Percentiles rank a stretch among this genome's conserved stretches.
Conservation (phyloP, 441 rosid species). For the Breynia disticha region DNA sequence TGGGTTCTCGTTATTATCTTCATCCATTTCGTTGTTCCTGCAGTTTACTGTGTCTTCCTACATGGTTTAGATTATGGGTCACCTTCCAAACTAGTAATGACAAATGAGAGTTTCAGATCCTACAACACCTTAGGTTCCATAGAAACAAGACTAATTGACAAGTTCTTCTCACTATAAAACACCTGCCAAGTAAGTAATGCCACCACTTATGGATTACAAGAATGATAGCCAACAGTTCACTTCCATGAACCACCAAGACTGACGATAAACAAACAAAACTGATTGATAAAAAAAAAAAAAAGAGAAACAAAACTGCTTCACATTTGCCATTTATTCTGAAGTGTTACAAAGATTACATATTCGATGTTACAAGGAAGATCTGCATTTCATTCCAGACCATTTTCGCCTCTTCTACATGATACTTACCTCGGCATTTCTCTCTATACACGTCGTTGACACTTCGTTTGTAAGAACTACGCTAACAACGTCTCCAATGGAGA, state of each 20-base stretch:
- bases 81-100: no score
- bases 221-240: background rate
- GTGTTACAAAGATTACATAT: conserved; percentile 19
- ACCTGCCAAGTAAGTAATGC: no score
- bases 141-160: no score
- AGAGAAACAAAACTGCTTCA: conserved; percentile 1
- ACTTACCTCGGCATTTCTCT: conserved; percentile 7
- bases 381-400: conserved; percentile 4
- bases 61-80: no score
- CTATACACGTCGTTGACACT: conserved; percentile 17
- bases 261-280: no score
- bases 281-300: no score
- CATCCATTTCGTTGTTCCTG: conserved; percentile 37
- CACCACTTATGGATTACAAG: no score
- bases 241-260: no score
- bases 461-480: conserved; percentile 9
- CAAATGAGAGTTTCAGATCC: no score
- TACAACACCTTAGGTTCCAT: no score
- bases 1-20: conserved; percentile 8
- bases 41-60: no score
- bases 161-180: no score
- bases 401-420: conserved; percentile 5
- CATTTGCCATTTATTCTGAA: conserved; percentile 5
- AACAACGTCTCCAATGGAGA: background rate
- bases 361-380: conserved; percentile 11